Conservation (phyloP, 176 grass and related monocot species). For the Eleusine coracana region DNA sequence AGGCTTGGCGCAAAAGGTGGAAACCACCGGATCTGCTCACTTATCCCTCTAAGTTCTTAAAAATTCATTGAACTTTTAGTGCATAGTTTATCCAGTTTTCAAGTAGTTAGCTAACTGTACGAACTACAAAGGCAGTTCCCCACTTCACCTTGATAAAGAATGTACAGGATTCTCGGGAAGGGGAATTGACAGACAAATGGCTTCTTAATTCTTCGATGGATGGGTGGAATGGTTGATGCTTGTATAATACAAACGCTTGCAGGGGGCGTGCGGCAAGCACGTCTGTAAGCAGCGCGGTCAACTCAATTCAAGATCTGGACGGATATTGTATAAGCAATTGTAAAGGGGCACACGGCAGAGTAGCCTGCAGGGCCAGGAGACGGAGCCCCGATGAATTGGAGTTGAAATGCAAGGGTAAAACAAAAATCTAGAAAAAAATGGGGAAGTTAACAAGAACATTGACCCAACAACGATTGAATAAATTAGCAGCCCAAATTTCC, state of each 20-base stretch:
- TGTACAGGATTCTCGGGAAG: conserved; percentile 31
- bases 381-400: conserved; percentile 12
- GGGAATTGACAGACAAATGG: conserved; percentile 19
- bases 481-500: conserved; percentile 30
- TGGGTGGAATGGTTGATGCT: conserved; percentile 18
- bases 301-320: conserved; percentile 28
- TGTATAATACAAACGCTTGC: conserved; percentile 30
- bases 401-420: conserved; percentile 14
- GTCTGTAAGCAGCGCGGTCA: conserved; percentile 34
- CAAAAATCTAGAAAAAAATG: background rate
- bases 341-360: background rate
- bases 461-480: conserved; percentile 17
- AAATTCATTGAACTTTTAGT: conserved; percentile 12
- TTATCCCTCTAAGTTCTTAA: conserved; percentile 16
- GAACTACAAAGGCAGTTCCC: conserved; percentile 21
- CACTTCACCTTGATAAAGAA: conserved; percentile 38
- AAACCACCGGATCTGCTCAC: background rate
- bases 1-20: conserved; percentile 24
- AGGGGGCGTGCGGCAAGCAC: conserved; percentile 37
- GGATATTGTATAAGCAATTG: background rate
- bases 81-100: conserved; percentile 25
- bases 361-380: conserved; percentile 17
- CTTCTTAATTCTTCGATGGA: conserved; percentile 35
- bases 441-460: background rate
- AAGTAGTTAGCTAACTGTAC: conserved; percentile 40